Evolutionary conservation across 139 green algal genomes (phyloP), one percentile per base, ranked within the genome.

Genomic region (Coelastrella sp.): DNA sequence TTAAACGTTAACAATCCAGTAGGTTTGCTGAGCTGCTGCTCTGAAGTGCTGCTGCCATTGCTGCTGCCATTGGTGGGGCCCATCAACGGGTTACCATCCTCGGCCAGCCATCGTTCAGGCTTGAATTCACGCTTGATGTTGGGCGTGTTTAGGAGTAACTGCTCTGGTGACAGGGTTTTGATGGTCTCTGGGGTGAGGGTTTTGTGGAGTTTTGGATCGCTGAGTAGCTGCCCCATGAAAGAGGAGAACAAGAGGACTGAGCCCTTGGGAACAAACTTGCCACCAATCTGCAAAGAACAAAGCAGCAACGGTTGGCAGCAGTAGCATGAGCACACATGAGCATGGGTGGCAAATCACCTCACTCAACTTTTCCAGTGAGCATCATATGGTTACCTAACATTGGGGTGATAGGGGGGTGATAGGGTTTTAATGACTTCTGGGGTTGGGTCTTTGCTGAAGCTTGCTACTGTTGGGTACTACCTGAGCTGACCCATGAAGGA

Each of bases 91-190:
- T 47, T 47, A 47, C 32, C 32, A 47, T 47, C 32, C 32, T 80
- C 7, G 13, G 74, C 22, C 22, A 86, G 80, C 80, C 80, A 86
- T 10, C 60, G 58, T 32, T 86, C 80, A 19, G 80, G 80, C 8
- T 59, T 56, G n/a, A 86, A 86, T 5, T 86, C 80, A 19, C 57
- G 59, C 80, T 74, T 86, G 58, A 86, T 68, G 60, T 54, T 86
- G 11, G 65, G 17, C 20, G n/a, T 22, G n/a, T 74, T 59, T 20
- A 86, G 61, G 19, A 56, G 13, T 5, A 73, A 23, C n/a, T 65
- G 65, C 32, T 32, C 32, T 22, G 23, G 59, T 56, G 65, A 17
- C 8, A 86, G 59, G 80, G 7, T 59, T 57, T 86, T 57, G 11
- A 87, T 20, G n/a, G 73, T 22, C 32, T 77, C 65, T 5, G 83